Conservation (phyloP, 2,329 filamentous ascomycete species). For the Colletotrichum trifolii region DNA sequence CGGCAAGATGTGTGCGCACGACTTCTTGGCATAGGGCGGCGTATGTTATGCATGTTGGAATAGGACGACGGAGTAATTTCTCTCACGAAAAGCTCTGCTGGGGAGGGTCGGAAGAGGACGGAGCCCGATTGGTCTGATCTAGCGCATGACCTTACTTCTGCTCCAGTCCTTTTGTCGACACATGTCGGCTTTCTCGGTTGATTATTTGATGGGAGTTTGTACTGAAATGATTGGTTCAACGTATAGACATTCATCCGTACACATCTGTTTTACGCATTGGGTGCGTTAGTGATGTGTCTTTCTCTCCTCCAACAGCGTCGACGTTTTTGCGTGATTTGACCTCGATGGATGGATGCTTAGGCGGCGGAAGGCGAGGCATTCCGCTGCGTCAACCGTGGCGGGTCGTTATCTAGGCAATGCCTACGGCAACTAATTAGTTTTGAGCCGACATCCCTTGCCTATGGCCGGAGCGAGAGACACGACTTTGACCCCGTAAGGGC, state of each 20-base stretch:
- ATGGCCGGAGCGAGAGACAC: no score
- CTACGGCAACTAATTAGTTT: no score
- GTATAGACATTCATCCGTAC: slow-evolving; percentile 17
- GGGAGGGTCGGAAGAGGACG: neutral
- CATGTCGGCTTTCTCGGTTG: neutral
- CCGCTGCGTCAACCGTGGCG: no score
- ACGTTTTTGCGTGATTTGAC: no score
- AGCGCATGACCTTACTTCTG: slow-evolving; percentile 22
- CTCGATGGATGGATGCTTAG: no score
- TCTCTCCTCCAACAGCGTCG: neutral
- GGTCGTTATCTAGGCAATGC: no score
- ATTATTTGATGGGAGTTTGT: slow-evolving; percentile 2
- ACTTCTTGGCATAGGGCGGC: slow-evolving; percentile 33
- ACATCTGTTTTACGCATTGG: neutral
- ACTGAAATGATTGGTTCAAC: slow-evolving; percentile 18
- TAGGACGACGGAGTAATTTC: slow-evolving; percentile 25
- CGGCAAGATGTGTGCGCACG: slow-evolving; percentile 21
- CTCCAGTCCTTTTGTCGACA: neutral
- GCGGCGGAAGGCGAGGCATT: no score
- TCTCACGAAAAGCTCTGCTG: neutral
- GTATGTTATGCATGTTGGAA: slow-evolving; percentile 34
- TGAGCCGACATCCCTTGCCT: no score
- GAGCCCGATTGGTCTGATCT: slow-evolving; percentile 22
- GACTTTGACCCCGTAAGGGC: no score
- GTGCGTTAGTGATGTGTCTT: neutral